Evolutionary conservation across 257 asterid genomes (phyloP).

Genomic region (Prunella vulgaris): DNA sequence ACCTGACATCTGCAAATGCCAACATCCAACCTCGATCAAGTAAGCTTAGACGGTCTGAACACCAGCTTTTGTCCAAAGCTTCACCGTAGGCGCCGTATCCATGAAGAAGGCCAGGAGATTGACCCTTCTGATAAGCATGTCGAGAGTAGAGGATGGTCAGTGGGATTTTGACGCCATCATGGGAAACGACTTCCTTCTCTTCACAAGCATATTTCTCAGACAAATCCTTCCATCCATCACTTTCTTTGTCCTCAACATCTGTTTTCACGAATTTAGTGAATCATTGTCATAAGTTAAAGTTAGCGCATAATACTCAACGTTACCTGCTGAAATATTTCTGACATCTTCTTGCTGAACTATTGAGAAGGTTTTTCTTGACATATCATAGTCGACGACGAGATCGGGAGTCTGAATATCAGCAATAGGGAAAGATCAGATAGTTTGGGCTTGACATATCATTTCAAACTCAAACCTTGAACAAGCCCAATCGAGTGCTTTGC

Average conservation of each 20-base stretch:
- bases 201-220: conserved; percentile 56
- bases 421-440: not conserved
- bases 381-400: conserved; percentile 80
- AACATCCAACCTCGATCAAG: conserved; percentile 93
- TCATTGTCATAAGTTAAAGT: not conserved
- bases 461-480: conserved; percentile 7
- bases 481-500: not conserved
- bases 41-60: conserved; percentile 72
- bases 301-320: not conserved
- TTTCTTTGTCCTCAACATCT: conserved; percentile 22
- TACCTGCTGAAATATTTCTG: conserved; percentile 26
- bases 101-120: conserved; percentile 82
- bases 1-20: conserved; percentile 97
- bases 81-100: conserved; percentile 96
- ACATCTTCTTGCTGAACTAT: conserved; percentile 79
- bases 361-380: conserved; percentile 47
- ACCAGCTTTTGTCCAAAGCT: conserved; percentile 83
- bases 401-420: conserved; percentile 73
- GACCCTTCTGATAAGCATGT: conserved; percentile 47
- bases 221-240: conserved; percentile 39
- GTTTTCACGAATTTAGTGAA: conserved; percentile 20
- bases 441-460: not conserved
- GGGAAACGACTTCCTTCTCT: conserved; percentile 60
- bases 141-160: conserved; percentile 64
- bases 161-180: conserved; percentile 72